Base-by-base conservation (phyloP, 768 basidiomycete genomes). In the Boletus subcaerulescens region DNA sequence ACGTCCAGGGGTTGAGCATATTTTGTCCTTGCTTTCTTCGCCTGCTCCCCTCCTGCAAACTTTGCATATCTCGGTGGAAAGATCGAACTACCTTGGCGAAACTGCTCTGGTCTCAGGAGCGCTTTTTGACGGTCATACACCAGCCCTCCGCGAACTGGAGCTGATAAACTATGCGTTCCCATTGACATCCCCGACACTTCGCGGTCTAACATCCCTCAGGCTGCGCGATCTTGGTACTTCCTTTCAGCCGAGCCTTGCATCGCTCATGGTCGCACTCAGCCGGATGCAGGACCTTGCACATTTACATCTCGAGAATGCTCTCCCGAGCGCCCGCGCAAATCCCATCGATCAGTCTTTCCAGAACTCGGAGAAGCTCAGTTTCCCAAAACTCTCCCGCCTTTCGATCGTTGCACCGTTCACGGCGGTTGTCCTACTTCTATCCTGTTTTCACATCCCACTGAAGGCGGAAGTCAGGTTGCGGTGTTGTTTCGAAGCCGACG, bases 121-220 rank as follows among this genome's bases (percentile, higher is more conserved):
- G 10, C 61, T 74, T 22, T 70, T 77, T 38, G 59, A 57, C 24
- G 72, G 69, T 29, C 59, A 71, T 10, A 67, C 68, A 4, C 72
- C 74, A 13, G 63, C 63, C 31, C 67, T 80, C 24, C 70, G 70
- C 45, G 61, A 58, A 22, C 57, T 80, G 17, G 69, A 75, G 52
- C 58, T 81, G 1, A 62, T 52, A 14, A 60, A 67, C 24, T 73
- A 74, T 51, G 63, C 66, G 38, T 58, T 77, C 46, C 59, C 68
- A 6, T 74, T 76, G 74, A 61, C 70, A 18, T 75, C 73, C 1
- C 57, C 69, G 1, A 54, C 75, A 14, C 61, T 80, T 24, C 52
- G 52, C 40, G 66, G 67, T 48, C 69, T 80, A 11, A 72, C 69
- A n/a, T 64, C 68, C 47, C 66, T 80, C 29, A 71, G 68, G 41